Conservation (phyloP, 257 asterid species). For the Gardenia jasminoides region DNA sequence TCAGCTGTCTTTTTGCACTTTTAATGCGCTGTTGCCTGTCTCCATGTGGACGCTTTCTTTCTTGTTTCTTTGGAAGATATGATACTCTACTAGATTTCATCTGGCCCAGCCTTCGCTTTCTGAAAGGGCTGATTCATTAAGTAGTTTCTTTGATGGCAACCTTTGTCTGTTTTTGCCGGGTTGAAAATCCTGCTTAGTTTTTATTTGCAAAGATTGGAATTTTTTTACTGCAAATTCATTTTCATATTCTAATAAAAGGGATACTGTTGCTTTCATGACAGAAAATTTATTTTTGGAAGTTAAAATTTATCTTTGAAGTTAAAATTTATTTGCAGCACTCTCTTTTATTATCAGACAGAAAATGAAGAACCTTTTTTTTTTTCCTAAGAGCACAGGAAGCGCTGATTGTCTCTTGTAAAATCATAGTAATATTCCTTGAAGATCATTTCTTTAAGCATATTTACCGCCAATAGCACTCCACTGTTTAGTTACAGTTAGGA, state of each 20-base stretch:
- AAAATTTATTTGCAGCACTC: neutral
- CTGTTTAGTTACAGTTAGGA: neutral
- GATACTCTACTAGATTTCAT: slow-evolving; percentile 12
- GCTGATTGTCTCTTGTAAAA: neutral
- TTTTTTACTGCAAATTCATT: neutral
- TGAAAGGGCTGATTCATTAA: slow-evolving; percentile 11
- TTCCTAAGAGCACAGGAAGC: neutral
- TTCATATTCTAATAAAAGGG: too few relatives aligned
- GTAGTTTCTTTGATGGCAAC: slow-evolving; percentile 5
- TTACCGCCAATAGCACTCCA: neutral
- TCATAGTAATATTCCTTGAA: neutral
- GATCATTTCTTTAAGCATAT: neutral
- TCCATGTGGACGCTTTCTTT: neutral
- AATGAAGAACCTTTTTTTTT: neutral
- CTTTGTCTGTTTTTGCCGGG: neutral
- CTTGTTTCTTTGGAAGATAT: neutral
- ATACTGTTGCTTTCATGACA: neutral
- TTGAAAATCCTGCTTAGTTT: neutral
- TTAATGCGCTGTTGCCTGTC: neutral
- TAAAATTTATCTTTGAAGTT: too few relatives aligned
- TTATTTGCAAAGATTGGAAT: too few relatives aligned
- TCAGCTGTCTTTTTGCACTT: neutral
- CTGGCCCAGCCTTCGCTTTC: slow-evolving; percentile 19
- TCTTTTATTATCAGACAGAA: neutral
- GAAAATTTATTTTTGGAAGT: neutral